Evolutionary conservation across 2,329 filamentous ascomycete species (phyloP).

Genomic region (Aspergillus jensenii): DNA sequence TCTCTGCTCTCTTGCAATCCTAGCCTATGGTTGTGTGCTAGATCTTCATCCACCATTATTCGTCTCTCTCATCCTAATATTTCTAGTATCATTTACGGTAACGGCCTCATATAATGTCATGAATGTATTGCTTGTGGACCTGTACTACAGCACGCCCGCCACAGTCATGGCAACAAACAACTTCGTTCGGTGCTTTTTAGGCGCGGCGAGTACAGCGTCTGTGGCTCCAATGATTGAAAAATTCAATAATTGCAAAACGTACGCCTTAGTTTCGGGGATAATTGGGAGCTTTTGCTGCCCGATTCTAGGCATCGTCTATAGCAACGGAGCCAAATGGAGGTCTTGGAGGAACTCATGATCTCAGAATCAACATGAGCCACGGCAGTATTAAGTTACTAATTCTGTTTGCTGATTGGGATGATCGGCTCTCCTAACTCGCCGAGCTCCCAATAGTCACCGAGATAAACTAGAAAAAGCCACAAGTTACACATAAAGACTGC

Average conservation of each 20-base stretch:
- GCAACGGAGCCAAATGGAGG: conserved; percentile 21
- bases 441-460: conserved; percentile 1
- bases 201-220: conserved; percentile 28
- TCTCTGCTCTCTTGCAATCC: conserved; percentile 20
- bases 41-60: conserved; percentile 31
- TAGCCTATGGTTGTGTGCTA: conserved; percentile 41
- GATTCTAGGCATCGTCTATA: conserved; percentile 21
- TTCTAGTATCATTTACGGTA: conserved; percentile 37
- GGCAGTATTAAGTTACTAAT: not conserved
- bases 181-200: conserved; percentile 33
- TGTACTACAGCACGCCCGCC: conserved; percentile 34
- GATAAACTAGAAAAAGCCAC: not conserved
- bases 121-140: conserved; percentile 48
- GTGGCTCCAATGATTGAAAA: conserved; percentile 23
- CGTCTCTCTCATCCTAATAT: conserved; percentile 30
- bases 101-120: conserved; percentile 43
- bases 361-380: not conserved
- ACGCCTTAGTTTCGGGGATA: conserved; percentile 14
- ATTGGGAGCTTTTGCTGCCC: conserved; percentile 13
- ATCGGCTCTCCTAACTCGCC: not conserved
- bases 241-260: conserved; percentile 19
- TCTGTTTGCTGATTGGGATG: not conserved
- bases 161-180: conserved; percentile 36
- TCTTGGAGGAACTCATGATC: not conserved
- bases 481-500: conserved; percentile 1